Evolutionary conservation across 106 monocot genomes (phyloP), one percentile per base, ranked within the genome.

Genomic region (Acanthochlamys bracteata): DNA sequence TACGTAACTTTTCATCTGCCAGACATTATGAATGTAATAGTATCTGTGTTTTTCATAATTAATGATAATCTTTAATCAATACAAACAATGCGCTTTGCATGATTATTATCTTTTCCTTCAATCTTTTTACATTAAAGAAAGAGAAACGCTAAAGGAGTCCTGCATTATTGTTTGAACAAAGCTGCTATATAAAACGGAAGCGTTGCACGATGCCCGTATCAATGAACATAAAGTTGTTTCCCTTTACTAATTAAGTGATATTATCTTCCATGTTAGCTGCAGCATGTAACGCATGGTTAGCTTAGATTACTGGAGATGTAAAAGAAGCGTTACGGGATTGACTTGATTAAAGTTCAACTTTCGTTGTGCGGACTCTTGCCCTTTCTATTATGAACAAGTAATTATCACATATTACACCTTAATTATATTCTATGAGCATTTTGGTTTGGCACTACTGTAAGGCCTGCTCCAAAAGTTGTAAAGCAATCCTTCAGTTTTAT

Each of bases 1-100:
- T 86, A 78, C 60, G 66, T 15, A 20, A 8, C 19, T 17, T 21
- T 15, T 33, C 26, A 20, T 21, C 16, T 10, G 24, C 13, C n/a
- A n/a, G 47, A 39, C 23, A 27, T 40, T 26, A 53, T 43, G 53
- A 23, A 66, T 26, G 40, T 40, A 54, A 20, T 66, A 20, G 4
- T 40, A 8, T 40, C 3, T 2, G n/a, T 14, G n/a, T 1, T 2
- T 16, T 41, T 41, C 61, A 39, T 19, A 40, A 61, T 61, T 4
- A 61, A 41, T 6, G 33, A 33, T 33, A 33, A 33, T 33, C 4
- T 33, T 3, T 33, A 41, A n/a, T 10, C 16, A 55, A 8, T 20
- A 49, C 9, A 15, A 22, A 10, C 20, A 55, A 21, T 55, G 55
- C 55, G 9, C 17, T 55, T 55, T 55, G 1, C 55, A 22, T 20